Evolutionary conservation across 2,329 filamentous ascomycete species (phyloP).

Genomic region (Raffaelea arxii): DNA sequence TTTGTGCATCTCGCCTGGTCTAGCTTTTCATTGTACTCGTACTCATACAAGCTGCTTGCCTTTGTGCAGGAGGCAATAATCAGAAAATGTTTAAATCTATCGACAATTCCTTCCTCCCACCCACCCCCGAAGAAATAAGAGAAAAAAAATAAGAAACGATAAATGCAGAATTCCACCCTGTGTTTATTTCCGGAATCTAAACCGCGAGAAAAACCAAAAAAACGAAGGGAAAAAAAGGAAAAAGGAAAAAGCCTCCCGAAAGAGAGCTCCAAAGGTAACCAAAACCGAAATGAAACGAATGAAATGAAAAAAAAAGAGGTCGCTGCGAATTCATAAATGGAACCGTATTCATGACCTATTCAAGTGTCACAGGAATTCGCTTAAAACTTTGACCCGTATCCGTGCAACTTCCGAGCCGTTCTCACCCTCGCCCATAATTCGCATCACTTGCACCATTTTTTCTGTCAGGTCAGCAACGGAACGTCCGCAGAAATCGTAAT

Average conservation of each 20-base stretch:
- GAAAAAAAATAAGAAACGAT: too few relatives aligned
- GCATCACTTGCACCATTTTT: conserved; percentile 54
- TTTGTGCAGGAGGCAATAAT: too few relatives aligned
- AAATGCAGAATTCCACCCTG: too few relatives aligned
- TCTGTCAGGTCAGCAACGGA: conserved; percentile 2
- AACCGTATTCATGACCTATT: too few relatives aligned
- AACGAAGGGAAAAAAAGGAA: not conserved
- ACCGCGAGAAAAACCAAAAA: not conserved
- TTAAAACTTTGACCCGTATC: conserved; percentile 49
- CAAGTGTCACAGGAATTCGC: conserved; percentile 33
- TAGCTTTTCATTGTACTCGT: too few relatives aligned
- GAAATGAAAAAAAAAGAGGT: not conserved
- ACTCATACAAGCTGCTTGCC: too few relatives aligned
- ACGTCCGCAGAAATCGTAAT: not conserved
- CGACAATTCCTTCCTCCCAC: too few relatives aligned
- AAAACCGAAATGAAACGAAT: not conserved
- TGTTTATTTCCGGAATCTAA: too few relatives aligned
- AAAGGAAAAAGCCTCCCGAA: not conserved
- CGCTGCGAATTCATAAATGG: too few relatives aligned
- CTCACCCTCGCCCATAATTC: conserved; percentile 43
- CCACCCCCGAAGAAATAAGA: too few relatives aligned
- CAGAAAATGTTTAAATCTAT: too few relatives aligned
- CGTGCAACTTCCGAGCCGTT: conserved; percentile 49
- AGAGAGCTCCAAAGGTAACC: not conserved
- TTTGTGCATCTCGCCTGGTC: too few relatives aligned